phyloP scores from a whole-genome alignment of 345 rosid species.

The Boechera divaricarpa region DNA sequence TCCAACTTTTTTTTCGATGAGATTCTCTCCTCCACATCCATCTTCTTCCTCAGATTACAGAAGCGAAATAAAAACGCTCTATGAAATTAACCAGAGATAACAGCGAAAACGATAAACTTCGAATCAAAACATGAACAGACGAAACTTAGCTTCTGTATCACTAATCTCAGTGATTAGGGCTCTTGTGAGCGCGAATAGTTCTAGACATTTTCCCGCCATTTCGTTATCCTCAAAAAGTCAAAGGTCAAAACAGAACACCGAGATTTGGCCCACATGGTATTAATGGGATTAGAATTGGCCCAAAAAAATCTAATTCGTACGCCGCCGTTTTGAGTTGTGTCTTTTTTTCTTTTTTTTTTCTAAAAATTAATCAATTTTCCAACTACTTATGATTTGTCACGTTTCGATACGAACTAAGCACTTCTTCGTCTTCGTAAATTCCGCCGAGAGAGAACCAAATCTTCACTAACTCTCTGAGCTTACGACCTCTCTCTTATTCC shows the following conservation, averaged over 20 bases:
- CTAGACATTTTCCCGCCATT: slow-evolving; percentile 40
- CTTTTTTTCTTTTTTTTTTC: background rate
- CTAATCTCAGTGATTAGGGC: slow-evolving; percentile 39
- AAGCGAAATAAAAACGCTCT: background rate
- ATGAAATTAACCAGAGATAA: background rate
- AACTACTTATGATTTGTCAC: slow-evolving; percentile 44
- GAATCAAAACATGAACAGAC: slow-evolving; percentile 1
- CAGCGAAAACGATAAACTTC: background rate
- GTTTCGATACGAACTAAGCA: slow-evolving; percentile 73
- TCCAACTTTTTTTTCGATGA: slow-evolving; percentile 51
- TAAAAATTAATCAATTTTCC: background rate
- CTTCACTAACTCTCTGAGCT: slow-evolving; percentile 18
- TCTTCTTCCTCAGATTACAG: slow-evolving; percentile 5
- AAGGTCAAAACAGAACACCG: slow-evolving; percentile 2
- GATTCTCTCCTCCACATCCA: slow-evolving; percentile 45
- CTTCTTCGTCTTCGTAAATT: slow-evolving; percentile 35
- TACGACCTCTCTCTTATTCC: slow-evolving; percentile 10
- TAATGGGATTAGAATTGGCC: slow-evolving; percentile 16
- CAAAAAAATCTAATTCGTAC: background rate
- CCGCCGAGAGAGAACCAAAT: slow-evolving; percentile 50
- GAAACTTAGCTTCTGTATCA: background rate
- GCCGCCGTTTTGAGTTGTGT: background rate
- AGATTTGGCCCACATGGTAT: background rate
- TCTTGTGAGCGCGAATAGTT: slow-evolving; percentile 41
- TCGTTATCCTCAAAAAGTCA: background rate